Evolutionary conservation across 495 filamentous ascomycete genomes (phyloP).

Genomic region (Aspergillus campestris): DNA sequence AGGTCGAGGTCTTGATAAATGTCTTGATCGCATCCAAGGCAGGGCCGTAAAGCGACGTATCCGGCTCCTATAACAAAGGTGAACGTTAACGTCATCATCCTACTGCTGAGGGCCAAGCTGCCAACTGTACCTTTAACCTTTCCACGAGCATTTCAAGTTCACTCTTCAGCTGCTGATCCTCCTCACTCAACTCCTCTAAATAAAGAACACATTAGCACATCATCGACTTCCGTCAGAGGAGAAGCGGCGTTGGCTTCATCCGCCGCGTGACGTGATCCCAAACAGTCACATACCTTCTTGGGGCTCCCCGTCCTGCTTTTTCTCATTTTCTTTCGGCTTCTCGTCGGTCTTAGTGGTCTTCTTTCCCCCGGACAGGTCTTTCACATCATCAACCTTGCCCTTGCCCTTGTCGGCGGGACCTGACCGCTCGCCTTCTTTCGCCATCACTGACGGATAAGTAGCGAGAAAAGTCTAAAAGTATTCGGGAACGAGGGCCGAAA

Average conservation of each 20-base stretch:
- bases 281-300: constrained; percentile 42
- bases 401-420: constrained; percentile 90
- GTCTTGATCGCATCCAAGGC: constrained; percentile 92
- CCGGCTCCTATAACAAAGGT: constrained; percentile 57
- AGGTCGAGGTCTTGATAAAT: constrained; percentile 97
- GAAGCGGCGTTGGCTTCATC: neutral
- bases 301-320: constrained; percentile 59
- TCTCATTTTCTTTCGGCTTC: constrained; percentile 62
- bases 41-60: constrained; percentile 81
- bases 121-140: constrained; percentile 66
- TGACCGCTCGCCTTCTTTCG: constrained; percentile 81
- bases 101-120: neutral
- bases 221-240: neutral
- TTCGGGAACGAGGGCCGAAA: neutral
- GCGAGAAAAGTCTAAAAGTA: constrained; percentile 19
- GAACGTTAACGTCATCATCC: constrained; percentile 19
- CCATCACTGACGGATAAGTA: constrained; percentile 55
- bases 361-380: constrained; percentile 48
- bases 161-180: constrained; percentile 95
- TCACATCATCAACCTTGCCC: constrained; percentile 68
- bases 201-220: constrained; percentile 7
- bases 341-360: constrained; percentile 56
- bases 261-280: neutral
- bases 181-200: constrained; percentile 86
- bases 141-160: constrained; percentile 99